phyloP scores from a whole-genome alignment of 164 flowering plant species.

The Macadamia tetraphylla region DNA sequence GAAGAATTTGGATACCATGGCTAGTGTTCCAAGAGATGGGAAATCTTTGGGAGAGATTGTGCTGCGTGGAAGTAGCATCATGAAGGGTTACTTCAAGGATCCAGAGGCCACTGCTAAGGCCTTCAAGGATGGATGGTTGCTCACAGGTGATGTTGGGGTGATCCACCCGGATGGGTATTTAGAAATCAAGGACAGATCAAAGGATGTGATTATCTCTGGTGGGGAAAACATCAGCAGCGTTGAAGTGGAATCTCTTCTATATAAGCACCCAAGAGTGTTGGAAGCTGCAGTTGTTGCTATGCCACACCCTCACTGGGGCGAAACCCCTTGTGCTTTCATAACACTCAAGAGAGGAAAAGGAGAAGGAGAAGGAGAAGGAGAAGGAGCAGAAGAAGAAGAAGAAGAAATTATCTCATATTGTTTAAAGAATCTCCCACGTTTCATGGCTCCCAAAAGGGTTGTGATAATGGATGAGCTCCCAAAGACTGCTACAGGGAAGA shows the following conservation, averaged over 20 bases:
- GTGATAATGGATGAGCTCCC: conserved; percentile 53
- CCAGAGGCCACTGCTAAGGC: conserved; percentile 40
- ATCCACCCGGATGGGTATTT: conserved; percentile 78
- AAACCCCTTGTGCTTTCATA: conserved; percentile 83
- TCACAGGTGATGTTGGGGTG: conserved; percentile 83
- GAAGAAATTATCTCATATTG: conserved; percentile 48
- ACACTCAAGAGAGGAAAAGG: conserved; percentile 20
- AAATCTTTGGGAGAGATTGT: conserved; percentile 66
- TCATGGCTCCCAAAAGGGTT: conserved; percentile 74
- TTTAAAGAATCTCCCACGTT: conserved; percentile 48
- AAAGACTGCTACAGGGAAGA: conserved; percentile 60
- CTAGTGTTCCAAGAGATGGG: conserved; percentile 68
- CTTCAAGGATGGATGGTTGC: conserved; percentile 64
- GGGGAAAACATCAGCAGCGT: conserved; percentile 94
- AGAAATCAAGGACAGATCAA: conserved; percentile 79
- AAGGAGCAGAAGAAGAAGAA: conserved; percentile 28
- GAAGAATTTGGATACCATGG: conserved; percentile 44
- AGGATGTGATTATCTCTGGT: conserved; percentile 90
- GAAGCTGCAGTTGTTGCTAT: conserved; percentile 91
- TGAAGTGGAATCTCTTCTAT: conserved; percentile 57
- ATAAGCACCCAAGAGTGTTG: conserved; percentile 46
- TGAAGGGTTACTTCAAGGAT: conserved; percentile 88
- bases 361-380: background rate
- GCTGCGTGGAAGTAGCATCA: conserved; percentile 67
- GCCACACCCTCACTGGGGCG: conserved; percentile 81